These are phyloP conservation scores for Saturnispora quitensis DNA, from an alignment of 805 yeast genomes.

Conservation along the genomic window DNA sequence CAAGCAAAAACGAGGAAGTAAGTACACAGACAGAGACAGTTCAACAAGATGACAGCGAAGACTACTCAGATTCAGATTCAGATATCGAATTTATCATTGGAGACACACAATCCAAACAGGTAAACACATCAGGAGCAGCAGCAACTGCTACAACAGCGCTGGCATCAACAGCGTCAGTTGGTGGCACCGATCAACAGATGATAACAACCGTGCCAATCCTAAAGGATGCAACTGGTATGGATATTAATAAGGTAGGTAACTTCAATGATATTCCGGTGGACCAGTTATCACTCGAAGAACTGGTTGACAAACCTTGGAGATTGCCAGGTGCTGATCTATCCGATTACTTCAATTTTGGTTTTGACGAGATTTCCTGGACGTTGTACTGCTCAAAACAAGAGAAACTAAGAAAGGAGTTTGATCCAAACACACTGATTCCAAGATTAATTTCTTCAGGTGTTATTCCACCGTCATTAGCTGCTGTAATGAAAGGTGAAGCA, in stretches of 20 bases:
- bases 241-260: slow-evolving; percentile 65
- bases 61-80: slow-evolving; percentile 29
- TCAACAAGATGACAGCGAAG: slow-evolving; percentile 15
- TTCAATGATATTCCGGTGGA: slow-evolving; percentile 78
- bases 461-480: slow-evolving; percentile 23
- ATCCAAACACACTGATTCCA: slow-evolving; percentile 71
- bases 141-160: slow-evolving; percentile 14
- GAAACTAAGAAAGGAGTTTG: slow-evolving; percentile 65
- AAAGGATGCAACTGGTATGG: slow-evolving; percentile 38
- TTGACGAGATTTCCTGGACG: slow-evolving; percentile 94
- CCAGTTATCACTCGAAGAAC: slow-evolving; percentile 64
- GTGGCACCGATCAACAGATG: slow-evolving; percentile 6
- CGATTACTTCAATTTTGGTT: slow-evolving; percentile 94
- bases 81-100: slow-evolving; percentile 80
- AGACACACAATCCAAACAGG: slow-evolving; percentile 14
- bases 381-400: slow-evolving; percentile 87
- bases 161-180: slow-evolving; percentile 15
- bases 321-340: slow-evolving; percentile 92
- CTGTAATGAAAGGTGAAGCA: slow-evolving; percentile 23
- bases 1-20: slow-evolving; percentile 6
- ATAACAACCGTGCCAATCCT: slow-evolving; percentile 25
- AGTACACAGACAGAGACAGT: slow-evolving; percentile 17
- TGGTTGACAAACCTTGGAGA: slow-evolving; percentile 97
- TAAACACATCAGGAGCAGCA: slow-evolving; percentile 12
- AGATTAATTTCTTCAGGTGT: slow-evolving; percentile 35